Conservation (phyloP, 139 green algal genomes). For the Cymbomonas tetramitiformis region DNA sequence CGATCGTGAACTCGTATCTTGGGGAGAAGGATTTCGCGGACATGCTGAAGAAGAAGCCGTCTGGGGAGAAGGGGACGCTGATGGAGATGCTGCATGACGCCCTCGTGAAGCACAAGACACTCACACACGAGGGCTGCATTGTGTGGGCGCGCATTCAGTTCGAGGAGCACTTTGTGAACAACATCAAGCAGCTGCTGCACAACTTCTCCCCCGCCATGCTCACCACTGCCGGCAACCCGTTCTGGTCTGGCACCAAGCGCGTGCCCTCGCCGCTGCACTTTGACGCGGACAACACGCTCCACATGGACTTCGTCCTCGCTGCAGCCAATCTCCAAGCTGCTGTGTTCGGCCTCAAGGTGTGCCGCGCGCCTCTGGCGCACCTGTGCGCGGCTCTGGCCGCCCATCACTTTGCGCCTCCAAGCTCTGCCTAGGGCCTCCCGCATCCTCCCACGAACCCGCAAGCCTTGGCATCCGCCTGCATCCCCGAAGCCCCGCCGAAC, state of each 20-base stretch:
- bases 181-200: conserved; percentile 29
- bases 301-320: conserved; percentile 30
- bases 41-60: conserved; percentile 12
- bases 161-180: conserved; percentile 29
- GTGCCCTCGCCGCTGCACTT: conserved; percentile 24
- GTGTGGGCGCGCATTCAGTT: conserved; percentile 29
- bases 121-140: conserved; percentile 20
- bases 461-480: too few species aligned
- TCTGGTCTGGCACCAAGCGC: conserved; percentile 30
- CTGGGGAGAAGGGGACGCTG: neutral
- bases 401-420: too few species aligned
- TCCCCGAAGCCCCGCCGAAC: too few species aligned
- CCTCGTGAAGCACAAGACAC: conserved; percentile 15
- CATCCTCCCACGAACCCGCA: too few species aligned
- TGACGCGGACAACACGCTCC: conserved; percentile 14
- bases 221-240: conserved; percentile 19
- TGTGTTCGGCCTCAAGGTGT: too few species aligned
- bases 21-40: conserved; percentile 17
- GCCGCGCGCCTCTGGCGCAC: too few species aligned
- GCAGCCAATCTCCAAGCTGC: conserved; percentile 28
- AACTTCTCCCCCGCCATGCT: conserved; percentile 13
- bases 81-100: conserved; percentile 22
- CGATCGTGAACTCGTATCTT: conserved; percentile 28
- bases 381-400: too few species aligned
- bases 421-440: too few species aligned